Conservation (phyloP, 345 rosid species). For the Brassica nigra region DNA sequence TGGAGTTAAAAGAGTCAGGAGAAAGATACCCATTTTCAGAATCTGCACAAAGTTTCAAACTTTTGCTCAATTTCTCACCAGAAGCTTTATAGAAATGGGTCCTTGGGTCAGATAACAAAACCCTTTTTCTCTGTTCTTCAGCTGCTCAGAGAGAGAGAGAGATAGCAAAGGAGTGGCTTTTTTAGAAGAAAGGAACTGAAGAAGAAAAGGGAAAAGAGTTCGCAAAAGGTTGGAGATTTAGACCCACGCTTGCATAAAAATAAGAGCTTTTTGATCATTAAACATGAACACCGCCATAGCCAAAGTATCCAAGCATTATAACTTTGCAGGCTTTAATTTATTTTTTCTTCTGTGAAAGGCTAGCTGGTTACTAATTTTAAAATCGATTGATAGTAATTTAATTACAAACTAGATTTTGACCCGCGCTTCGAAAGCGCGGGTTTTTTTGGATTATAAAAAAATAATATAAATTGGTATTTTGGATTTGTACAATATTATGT, state of each 20-base stretch:
- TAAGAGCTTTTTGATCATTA: conserved; percentile 84
- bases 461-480: too few relatives aligned
- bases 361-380: background rate
- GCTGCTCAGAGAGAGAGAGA: conserved; percentile 38
- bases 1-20: conserved; percentile 52
- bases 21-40: conserved; percentile 84
- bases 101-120: conserved; percentile 39
- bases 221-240: conserved; percentile 65
- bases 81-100: conserved; percentile 46
- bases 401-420: too few relatives aligned
- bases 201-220: conserved; percentile 19
- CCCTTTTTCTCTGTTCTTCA: conserved; percentile 39
- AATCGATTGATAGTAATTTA: background rate
- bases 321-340: conserved; percentile 3
- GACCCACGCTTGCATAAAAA: conserved; percentile 99
- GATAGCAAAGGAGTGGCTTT: conserved; percentile 40
- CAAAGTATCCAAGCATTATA: conserved; percentile 50
- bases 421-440: too few relatives aligned
- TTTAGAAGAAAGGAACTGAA: conserved; percentile 39
- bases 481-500: too few relatives aligned
- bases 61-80: conserved; percentile 46
- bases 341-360: conserved; percentile 6
- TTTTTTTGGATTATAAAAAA: too few relatives aligned
- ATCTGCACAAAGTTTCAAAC: conserved; percentile 49
- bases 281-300: conserved; percentile 80